phyloP scores from a whole-genome alignment of 73 alveolate species.

The Paramecium octaurelia region DNA sequence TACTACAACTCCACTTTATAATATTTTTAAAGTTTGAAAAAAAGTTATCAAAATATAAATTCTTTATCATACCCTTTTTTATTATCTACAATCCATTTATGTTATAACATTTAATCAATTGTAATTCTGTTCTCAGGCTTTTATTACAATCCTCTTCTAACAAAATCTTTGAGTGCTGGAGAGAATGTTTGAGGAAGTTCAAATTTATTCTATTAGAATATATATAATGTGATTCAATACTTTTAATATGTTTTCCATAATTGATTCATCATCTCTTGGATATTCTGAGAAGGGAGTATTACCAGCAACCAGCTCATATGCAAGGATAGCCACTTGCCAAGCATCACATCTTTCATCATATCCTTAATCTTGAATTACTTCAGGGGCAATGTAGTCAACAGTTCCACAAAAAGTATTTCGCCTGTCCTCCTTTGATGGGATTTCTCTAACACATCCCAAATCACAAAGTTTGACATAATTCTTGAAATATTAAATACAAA shows the following conservation, averaged over 20 bases:
- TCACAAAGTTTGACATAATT: conserved; percentile 67
- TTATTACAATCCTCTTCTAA: not conserved
- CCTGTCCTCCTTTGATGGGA: conserved; percentile 49
- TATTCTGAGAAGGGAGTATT: conserved; percentile 59
- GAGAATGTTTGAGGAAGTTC: conserved; percentile 26
- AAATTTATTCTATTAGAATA: conserved; percentile 51
- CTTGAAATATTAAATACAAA: not conserved
- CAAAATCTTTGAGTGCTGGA: conserved; percentile 35
- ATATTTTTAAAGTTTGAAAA: not conserved
- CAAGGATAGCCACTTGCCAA: conserved; percentile 85
- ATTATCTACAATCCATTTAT: conserved; percentile 43
- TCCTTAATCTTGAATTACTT: conserved; percentile 74
- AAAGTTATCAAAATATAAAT: not conserved
- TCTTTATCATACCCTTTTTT: not conserved
- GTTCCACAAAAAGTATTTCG: conserved; percentile 93
- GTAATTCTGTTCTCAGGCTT: conserved; percentile 39
- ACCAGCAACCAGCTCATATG: conserved; percentile 60
- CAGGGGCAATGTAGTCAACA: conserved; percentile 92
- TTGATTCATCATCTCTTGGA: conserved; percentile 46
- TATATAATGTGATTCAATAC: not conserved
- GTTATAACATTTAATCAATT: conserved; percentile 33
- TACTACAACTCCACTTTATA: not conserved
- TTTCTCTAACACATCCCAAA: conserved; percentile 73
- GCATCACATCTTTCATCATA: conserved; percentile 85
- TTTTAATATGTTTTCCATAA: not conserved